These are phyloP conservation scores for Metschnikowia lochheadii DNA, from an alignment of 805 yeast genomes.

Conservation along the genomic window DNA sequence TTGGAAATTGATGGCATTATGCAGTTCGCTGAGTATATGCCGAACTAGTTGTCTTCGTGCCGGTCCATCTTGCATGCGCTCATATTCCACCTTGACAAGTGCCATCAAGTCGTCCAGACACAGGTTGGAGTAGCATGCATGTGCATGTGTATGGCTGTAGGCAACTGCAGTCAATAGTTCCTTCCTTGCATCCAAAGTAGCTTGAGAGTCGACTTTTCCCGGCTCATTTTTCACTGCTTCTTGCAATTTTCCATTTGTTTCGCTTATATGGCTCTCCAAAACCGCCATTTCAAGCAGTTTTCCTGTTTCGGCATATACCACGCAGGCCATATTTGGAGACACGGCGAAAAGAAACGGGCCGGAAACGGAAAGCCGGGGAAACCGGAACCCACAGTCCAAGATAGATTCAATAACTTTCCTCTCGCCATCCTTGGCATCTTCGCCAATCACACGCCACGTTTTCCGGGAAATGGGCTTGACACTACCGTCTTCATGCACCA, in stretches of 20 bases:
- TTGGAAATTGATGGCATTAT: conserved; percentile 69
- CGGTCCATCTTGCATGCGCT: conserved; percentile 14
- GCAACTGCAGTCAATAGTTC: conserved; percentile 56
- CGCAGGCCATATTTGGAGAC: conserved; percentile 50
- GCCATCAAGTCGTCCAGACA: conserved; percentile 68
- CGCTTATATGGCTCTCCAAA: background rate
- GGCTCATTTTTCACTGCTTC: background rate
- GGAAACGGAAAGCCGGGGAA: conserved; percentile 34
- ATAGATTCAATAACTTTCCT: conserved; percentile 34
- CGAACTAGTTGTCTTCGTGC: conserved; percentile 27
- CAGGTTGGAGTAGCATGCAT: conserved; percentile 63
- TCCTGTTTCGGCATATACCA: conserved; percentile 23
- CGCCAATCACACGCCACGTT: conserved; percentile 20
- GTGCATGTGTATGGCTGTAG: conserved; percentile 49
- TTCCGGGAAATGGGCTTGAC: conserved; percentile 44
- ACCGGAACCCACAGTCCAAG: conserved; percentile 52
- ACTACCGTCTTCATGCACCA: conserved; percentile 41
- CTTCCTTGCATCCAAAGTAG: background rate
- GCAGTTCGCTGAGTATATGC: conserved; percentile 59
- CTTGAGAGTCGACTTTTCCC: background rate
- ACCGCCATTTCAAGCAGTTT: conserved; percentile 4
- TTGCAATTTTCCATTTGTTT: no score
- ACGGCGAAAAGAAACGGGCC: conserved; percentile 29
- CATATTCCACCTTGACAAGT: conserved; percentile 39
- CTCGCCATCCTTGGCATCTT: background rate